These are phyloP conservation scores for Boletus bicolor DNA, from an alignment of 768 basidiomycete genomes.

Conservation along the genomic window DNA sequence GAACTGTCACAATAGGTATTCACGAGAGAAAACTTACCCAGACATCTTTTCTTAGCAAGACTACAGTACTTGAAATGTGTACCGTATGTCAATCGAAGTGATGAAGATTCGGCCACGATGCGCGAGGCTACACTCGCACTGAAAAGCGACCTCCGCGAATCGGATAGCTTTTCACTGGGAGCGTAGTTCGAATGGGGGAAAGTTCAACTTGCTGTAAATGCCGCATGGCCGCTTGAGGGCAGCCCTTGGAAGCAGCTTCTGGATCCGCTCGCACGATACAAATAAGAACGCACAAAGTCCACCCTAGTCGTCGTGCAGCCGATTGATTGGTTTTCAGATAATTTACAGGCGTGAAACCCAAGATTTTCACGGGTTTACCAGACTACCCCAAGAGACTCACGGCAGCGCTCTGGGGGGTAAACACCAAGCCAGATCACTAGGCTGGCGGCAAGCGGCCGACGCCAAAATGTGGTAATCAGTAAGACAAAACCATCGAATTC, in stretches of 20 bases:
- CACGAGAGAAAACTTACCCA: background rate
- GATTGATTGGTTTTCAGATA: no score
- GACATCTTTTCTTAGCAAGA: background rate
- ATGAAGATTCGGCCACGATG: background rate
- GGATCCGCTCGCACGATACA: no score
- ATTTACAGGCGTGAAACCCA: no score
- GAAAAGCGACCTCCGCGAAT: conserved; percentile 2
- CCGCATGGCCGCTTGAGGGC: background rate
- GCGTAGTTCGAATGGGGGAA: background rate
- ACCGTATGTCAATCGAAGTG: background rate
- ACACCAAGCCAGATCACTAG: background rate
- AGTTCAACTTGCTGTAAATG: background rate
- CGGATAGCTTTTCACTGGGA: conserved; percentile 1
- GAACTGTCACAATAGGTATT: background rate
- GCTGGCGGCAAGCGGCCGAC: no score
- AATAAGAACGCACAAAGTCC: background rate
- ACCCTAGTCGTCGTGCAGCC: no score
- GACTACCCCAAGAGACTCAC: background rate
- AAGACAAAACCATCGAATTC: background rate
- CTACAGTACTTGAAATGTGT: background rate
- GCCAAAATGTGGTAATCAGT: background rate
- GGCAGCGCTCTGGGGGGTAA: background rate
- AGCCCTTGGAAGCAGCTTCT: no score
- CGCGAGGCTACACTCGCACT: background rate
- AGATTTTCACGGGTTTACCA: no score